Base-by-base conservation (phyloP, 768 basidiomycete genomes). In the Cystobasidium ongulense region DNA sequence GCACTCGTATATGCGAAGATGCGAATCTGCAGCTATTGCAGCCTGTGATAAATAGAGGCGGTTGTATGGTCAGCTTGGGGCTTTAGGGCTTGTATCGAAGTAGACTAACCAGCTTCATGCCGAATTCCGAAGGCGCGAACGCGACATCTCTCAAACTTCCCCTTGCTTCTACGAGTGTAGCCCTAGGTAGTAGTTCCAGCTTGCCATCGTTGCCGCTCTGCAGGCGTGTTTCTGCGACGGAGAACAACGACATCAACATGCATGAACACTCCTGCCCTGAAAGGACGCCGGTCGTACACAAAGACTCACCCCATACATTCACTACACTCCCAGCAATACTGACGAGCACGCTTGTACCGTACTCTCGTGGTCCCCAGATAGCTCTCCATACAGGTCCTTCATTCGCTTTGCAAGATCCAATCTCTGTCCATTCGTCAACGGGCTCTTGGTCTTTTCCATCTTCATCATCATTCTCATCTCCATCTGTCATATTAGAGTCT, bases 351-450 rank as follows among this genome's bases (percentile, higher is more conserved):
- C 96, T 86, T 0, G 87, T 86, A 2, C 92, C 94, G 74, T 92
- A 93, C 81, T 93, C 89, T 3, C 95, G 92, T 79, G 94, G 92
- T 0, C 92, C 92, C 90, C 92, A 98, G 65, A 86, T 86, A 17
- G 96, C 77, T 80, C 86, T 88, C 8, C 91, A 87, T 41, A 96
- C 85, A 0, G 94, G 87, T 18, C 92, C 92, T 78, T 95, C 92
- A 80, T 97, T 94, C n/a, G 94, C 95, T 91, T 95, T 78, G 17
- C 73, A 11, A 35, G 15, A 3, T 36, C 64, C 21, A 23, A 46
- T 41, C 35, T 62, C 65, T 36, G 66, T 52, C 67, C 75, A 73
- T 13, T 65, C 72, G 46, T 53, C 46, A 2, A 52, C 53, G 1
- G 25, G 21, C 7, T 35, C 53, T 18, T 23, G 46, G 4, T 59